A percentile compares a stretch with the other conserved stretches of the same genome.
Evolutionary conservation across 208 protist species (phyloP).

Genomic region (Leishmania tarentolae): DNA sequence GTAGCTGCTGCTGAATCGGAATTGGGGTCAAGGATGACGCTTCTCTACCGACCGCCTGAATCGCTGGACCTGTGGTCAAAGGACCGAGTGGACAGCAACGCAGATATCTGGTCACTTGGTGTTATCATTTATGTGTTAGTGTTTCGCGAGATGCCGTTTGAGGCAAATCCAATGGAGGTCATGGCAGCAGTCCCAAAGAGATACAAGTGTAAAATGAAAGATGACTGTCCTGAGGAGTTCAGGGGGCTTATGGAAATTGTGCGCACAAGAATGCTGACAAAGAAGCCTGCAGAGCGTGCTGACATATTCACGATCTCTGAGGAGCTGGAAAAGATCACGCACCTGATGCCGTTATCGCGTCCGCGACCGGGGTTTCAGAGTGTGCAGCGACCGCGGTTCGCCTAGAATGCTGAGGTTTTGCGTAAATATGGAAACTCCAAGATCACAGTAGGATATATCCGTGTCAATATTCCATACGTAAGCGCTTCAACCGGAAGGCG

Average conservation of each 20-base stretch:
- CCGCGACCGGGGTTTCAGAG: conserved; percentile 49
- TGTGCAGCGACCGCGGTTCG: conserved; percentile 48
- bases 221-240: conserved; percentile 40
- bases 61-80: conserved; percentile 93
- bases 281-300: conserved; percentile 49
- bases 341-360: conserved; percentile 29
- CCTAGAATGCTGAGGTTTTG: conserved; percentile 4
- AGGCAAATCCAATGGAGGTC: conserved; percentile 70
- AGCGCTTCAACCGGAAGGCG: background rate
- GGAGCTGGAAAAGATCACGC: conserved; percentile 40
- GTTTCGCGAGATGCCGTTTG: conserved; percentile 92
- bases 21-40: conserved; percentile 86
- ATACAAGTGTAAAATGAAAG: conserved; percentile 30
- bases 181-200: conserved; percentile 59
- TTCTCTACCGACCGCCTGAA: conserved; percentile 94
- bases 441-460: too few relatives aligned
- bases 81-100: conserved; percentile 84
- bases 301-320: conserved; percentile 71
- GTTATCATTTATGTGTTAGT: conserved; percentile 94
- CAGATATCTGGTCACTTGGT: conserved; percentile 95
- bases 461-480: background rate
- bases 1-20: conserved; percentile 68
- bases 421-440: background rate
- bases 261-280: conserved; percentile 57
- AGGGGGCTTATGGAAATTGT: conserved; percentile 56